Base-by-base conservation (phyloP, 2,329 filamentous ascomycete species). In the Penicillium sp. region DNA sequence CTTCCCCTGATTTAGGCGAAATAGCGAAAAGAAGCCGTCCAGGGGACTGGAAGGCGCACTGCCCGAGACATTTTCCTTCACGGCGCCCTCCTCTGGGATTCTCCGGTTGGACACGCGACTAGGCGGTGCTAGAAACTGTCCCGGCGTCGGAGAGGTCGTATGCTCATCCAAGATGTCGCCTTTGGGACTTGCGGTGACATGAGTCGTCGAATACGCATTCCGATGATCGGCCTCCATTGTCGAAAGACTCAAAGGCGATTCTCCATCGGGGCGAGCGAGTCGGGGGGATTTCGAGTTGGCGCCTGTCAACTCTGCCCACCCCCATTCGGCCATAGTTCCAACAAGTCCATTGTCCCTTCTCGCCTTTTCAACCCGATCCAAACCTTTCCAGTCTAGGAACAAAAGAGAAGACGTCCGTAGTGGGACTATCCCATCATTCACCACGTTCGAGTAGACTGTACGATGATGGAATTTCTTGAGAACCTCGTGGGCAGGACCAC, bases 351-450 rank as follows among this genome's bases (percentile, higher is more conserved):
- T 95, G 65, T 95, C 91, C 65, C 93, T 77, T 21, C 91, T 81
- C 10, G 93, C 91, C 69, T 98, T 98, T 58, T 97, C 89, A 1
- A 98, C 93, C 34, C 88, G 84, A 5, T 86, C 91, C 3, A 98
- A 74, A 0, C 93, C 93, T 69, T 90, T 86, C 93, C 93, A 98
- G 65, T 98, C 93, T 1, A 98, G 74, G 63, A 98, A 98, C 6
- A 98, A 72, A n/a, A 98, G 75, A 67, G 91, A 98, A 55, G 91
- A 97, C 4, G 93, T 98, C 21, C 93, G 82, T 31, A 98, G 73
- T 3, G 93, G 93, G 4, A 98, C 93, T 58, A 98, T 96, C 3
- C 90, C 91, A 69, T 97, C 91, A 63, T 97, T 97, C 58, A 97
- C 91, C 12, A 97, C 90, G 62, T 97, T 97, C 2, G 90, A 95